Conservation (phyloP, 164 flowering plant genomes). For the Liquidambar formosana region DNA sequence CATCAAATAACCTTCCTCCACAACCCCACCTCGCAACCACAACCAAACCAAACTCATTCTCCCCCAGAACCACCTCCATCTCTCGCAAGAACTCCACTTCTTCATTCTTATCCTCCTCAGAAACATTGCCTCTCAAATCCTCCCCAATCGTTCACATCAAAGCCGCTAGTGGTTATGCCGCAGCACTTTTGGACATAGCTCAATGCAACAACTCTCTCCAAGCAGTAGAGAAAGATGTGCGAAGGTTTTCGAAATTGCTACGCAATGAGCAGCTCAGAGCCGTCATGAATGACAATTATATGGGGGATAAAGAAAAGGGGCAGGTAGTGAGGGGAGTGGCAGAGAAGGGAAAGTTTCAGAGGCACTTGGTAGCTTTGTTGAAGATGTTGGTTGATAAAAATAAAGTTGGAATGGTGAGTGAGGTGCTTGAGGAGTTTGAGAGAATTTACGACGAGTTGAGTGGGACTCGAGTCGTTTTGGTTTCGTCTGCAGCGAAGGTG, state of each 20-base stretch:
- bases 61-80: slow-evolving; percentile 13
- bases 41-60: slow-evolving; percentile 18
- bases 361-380: slow-evolving; percentile 46
- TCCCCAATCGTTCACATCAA: slow-evolving; percentile 21
- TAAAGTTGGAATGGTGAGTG: slow-evolving; percentile 41
- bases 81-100: background rate
- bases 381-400: slow-evolving; percentile 48
- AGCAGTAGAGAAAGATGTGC: slow-evolving; percentile 39
- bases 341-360: slow-evolving; percentile 39
- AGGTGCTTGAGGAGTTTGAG: slow-evolving; percentile 55
- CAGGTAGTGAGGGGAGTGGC: slow-evolving; percentile 38
- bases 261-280: slow-evolving; percentile 23
- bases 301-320: slow-evolving; percentile 41
- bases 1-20: slow-evolving; percentile 11
- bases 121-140: slow-evolving; percentile 3
- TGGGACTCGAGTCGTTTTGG: slow-evolving; percentile 38
- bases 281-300: slow-evolving; percentile 21
- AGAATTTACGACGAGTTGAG: slow-evolving; percentile 51
- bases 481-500: slow-evolving; percentile 36
- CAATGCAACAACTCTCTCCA: slow-evolving; percentile 32
- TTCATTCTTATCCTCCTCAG: slow-evolving; percentile 11
- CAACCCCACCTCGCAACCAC: slow-evolving; percentile 11
- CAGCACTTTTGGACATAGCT: slow-evolving; percentile 57
- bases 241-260: slow-evolving; percentile 37
- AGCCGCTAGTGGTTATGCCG: slow-evolving; percentile 64